Base-by-base conservation (phyloP, 116 monocot genomes). In the Posidonia oceanica region DNA sequence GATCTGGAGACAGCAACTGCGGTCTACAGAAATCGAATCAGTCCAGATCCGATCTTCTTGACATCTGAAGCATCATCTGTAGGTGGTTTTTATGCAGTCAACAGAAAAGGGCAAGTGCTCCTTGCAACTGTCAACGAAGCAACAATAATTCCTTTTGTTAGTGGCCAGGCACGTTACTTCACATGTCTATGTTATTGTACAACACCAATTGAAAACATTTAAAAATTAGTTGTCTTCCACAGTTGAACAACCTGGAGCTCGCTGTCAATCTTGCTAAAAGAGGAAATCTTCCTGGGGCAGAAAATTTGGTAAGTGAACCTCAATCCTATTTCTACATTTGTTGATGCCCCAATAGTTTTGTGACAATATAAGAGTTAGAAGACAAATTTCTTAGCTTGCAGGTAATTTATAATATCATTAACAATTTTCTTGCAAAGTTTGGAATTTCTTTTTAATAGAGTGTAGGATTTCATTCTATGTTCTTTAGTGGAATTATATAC, bases 221-320 rank as follows among this genome's bases (percentile, higher is more conserved):
- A 39, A 57, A 36, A 36, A 38, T 53, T 37, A 55, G 39, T 15
- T 57, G 38, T 39, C 69, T 69, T 65, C 52, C 64, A 17, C 84
- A 99, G 98, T 76, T 99, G 76, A 99, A 93, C 68, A 99, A 99
- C 83, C 79, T 99, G 73, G 98, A 99, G 78, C 88, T 99, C 56
- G 98, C 98, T 77, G 93, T 99, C 23, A 99, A 90, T 82, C 88
- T 99, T 71, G 98, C 98, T 18, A 99, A 88, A 77, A 80, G 98
- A 77, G 98, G 90, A 75, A 99, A 93, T 77, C 93, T 99, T 78
- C 98, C 98, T 44, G 98, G 98, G 36, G 98, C 98, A 64, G 98
- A 99, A 69, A 99, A 99, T 81, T 66, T 99, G 82, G 98, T 98
- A 85, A 65, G n/a, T 42, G 42, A 42, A 5, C 42, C 14, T 65